phyloP scores from a whole-genome alignment of 768 basidiomycete species.

The Collybia nuda region DNA sequence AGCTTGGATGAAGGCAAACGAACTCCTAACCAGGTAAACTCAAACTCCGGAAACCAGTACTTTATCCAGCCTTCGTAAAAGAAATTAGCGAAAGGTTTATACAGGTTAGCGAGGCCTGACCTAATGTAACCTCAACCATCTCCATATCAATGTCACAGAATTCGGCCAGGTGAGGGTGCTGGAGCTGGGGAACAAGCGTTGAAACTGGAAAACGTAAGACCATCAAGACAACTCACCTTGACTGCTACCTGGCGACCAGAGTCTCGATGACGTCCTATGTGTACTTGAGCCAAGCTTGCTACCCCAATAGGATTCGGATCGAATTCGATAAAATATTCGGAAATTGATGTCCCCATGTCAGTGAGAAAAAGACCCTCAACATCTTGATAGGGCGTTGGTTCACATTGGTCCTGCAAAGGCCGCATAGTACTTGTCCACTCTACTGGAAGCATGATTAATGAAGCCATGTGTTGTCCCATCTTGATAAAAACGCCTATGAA shows the following conservation, averaged over 20 bases:
- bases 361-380: slow-evolving; percentile 72
- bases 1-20: slow-evolving; percentile 16
- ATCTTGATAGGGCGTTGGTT: slow-evolving; percentile 80
- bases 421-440: slow-evolving; percentile 55
- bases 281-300: slow-evolving; percentile 95
- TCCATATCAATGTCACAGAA: slow-evolving; percentile 91
- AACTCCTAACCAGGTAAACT: slow-evolving; percentile 88
- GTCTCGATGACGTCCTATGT: slow-evolving; percentile 71
- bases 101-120: slow-evolving; percentile 31
- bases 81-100: slow-evolving; percentile 5
- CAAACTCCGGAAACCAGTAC: slow-evolving; percentile 92
- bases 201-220: neutral
- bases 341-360: slow-evolving; percentile 75
- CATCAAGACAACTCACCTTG: slow-evolving; percentile 48
- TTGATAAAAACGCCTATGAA: slow-evolving; percentile 78
- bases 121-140: slow-evolving; percentile 74
- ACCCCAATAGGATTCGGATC: slow-evolving; percentile 90
- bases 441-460: slow-evolving; percentile 51
- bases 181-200: slow-evolving; percentile 44
- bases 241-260: slow-evolving; percentile 83
- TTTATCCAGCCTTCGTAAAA: slow-evolving; percentile 71
- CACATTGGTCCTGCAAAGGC: slow-evolving; percentile 87
- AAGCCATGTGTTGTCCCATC: slow-evolving; percentile 85
- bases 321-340: slow-evolving; percentile 82
- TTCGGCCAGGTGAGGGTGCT: slow-evolving; percentile 92